These are phyloP conservation scores for Casuarina glauca DNA, from an alignment of 306 rosid species.

Conservation along the genomic window DNA sequence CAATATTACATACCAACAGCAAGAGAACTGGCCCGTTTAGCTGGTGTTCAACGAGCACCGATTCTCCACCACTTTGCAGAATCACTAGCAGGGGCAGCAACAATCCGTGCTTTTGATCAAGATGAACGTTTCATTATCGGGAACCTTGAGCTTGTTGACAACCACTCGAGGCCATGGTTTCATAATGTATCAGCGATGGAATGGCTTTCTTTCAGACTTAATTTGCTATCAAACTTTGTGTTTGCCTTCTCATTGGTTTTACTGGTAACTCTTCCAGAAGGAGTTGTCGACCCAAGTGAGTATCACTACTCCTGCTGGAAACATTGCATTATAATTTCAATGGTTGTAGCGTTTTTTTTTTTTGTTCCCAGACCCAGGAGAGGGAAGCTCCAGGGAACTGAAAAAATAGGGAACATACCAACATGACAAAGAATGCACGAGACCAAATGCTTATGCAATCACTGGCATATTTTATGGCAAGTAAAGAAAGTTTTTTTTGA, in stretches of 20 bases:
- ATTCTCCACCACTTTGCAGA: conserved; percentile 93
- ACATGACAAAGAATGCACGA: neutral
- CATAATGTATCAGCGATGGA: conserved; percentile 93
- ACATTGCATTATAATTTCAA: neutral
- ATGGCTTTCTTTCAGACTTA: conserved; percentile 92
- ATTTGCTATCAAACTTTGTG: conserved; percentile 84
- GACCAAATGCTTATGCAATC: neutral
- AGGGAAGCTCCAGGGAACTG: neutral
- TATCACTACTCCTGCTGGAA: conserved; percentile 15
- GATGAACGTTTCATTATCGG: conserved; percentile 61
- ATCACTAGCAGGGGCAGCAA: conserved; percentile 83
- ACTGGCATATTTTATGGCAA: neutral
- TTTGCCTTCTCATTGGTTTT: conserved; percentile 83
- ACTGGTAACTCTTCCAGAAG: conserved; percentile 87
- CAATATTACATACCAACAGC: conserved; percentile 89
- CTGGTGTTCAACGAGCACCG: conserved; percentile 82
- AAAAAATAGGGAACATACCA: neutral
- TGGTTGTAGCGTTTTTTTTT: too few species aligned
- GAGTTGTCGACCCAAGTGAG: conserved; percentile 91
- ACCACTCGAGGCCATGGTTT: conserved; percentile 87
- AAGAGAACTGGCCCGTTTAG: conserved; percentile 86
- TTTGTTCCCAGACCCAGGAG: neutral
- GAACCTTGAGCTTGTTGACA: conserved; percentile 71
- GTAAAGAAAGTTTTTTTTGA: neutral
- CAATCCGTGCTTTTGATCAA: conserved; percentile 90